Evolutionary conservation across 352 stramenopile species (phyloP), one percentile per base, ranked within the genome.

Genomic region (Phytophthora pisi): DNA sequence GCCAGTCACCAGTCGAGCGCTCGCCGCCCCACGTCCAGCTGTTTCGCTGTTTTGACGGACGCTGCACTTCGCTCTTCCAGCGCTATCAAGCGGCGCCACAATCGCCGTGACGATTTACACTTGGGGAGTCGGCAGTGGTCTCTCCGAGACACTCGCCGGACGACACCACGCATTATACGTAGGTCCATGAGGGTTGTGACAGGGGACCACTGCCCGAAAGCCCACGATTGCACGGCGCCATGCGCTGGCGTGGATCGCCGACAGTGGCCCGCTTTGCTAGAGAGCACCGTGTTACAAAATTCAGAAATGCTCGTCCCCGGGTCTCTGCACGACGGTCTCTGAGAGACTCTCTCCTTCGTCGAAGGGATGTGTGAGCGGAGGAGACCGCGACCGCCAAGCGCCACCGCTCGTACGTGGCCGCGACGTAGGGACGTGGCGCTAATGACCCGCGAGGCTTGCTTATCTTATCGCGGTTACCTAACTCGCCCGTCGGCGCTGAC

Each of bases 201-300:
- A 61, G 42, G 54, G 40, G 15, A 38, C 24, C 36, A 50, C 51
- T 30, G 61, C 31, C 53, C 23, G 40, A 52, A 58, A 53, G 20
- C 53, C 20, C 9, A 64, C 63, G 31, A 70, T 56, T 24, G 18
- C 18, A 66, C 64, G 7, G 36, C 47, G 54, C 11, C 36, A 16
- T 42, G 36, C 30, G 40, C 60, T 68, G 52, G 61, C 61, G 61
- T 49, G 42, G 16, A 11, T 13, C 45, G 45, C 8, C 34, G 54
- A 62, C 30, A 57, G 57, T 71, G 57, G 64, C 57, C 54, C 50
- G 34, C 57, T 43, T 70, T 67, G 58, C 64, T 58, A 71, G 64
- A 68, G 64, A 71, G 64, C 57, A 43, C 46, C 38, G 30, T 30
- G 49, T 38, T 45, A 47, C 38, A 18, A 70, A 60, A 61, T 56